Conservation (phyloP, 257 asterid genomes). For the Penstemon barbatus region DNA sequence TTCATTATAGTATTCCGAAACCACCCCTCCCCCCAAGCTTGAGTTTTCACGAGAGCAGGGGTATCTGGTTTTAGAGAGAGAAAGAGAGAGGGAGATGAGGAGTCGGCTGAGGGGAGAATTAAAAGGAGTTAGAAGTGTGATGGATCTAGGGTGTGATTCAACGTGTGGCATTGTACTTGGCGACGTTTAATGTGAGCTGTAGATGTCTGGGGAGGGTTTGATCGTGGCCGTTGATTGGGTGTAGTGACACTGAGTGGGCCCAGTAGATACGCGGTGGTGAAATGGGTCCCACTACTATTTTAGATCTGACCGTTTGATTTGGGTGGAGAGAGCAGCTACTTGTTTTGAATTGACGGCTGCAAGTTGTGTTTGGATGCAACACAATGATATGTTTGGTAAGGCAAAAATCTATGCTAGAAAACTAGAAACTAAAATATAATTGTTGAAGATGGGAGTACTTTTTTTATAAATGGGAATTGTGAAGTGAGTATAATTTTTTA, state of each 20-base stretch:
- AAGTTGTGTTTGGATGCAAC: constrained; percentile 8
- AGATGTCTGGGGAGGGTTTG: neutral
- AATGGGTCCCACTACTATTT: constrained; percentile 33
- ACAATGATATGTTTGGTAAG: constrained; percentile 11
- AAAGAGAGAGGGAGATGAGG: constrained; percentile 27
- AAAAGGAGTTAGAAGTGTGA: constrained; percentile 28
- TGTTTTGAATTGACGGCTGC: constrained; percentile 37
- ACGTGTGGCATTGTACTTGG: constrained; percentile 44
- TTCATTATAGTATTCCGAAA: constrained; percentile 43
- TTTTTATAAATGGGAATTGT: neutral
- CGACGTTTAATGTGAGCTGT: constrained; percentile 40
- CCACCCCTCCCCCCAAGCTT: constrained; percentile 25
- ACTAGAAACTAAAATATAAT: neutral
- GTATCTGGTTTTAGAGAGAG: constrained; percentile 33
- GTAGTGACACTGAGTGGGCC: constrained; percentile 34
- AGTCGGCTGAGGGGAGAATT: constrained; percentile 46
- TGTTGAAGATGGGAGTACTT: too few species aligned
- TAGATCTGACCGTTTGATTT: constrained; percentile 45
- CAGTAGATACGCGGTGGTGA: constrained; percentile 46
- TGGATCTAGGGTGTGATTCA: constrained; percentile 75
- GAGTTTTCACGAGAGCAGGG: constrained; percentile 38
- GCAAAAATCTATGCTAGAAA: constrained; percentile 5
- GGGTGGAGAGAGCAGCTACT: constrained; percentile 19
- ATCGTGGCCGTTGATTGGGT: constrained; percentile 40
- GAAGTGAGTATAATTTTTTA: neutral